Evolutionary conservation across 2,329 filamentous ascomycete species (phyloP).

Genomic region (Ceratocystis destructans): DNA sequence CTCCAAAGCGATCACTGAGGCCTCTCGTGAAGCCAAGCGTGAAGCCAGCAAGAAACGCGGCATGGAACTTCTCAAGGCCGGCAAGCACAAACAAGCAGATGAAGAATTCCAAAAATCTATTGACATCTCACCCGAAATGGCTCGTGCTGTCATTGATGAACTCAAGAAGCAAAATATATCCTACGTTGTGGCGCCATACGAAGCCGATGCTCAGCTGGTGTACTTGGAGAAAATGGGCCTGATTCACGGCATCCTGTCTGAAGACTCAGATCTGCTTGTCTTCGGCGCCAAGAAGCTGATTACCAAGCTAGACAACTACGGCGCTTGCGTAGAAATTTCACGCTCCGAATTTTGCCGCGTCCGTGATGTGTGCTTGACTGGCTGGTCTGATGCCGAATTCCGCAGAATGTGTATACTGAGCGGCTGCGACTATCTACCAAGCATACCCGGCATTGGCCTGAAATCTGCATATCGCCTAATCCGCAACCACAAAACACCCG

Average conservation of each 20-base stretch:
- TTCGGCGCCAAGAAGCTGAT: constrained; percentile 84
- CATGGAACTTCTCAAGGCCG: constrained; percentile 65
- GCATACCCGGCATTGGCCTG: constrained; percentile 71
- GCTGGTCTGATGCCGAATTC: constrained; percentile 86
- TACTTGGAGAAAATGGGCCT: constrained; percentile 80
- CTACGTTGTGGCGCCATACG: constrained; percentile 91
- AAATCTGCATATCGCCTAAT: constrained; percentile 89
- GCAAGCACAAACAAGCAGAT: constrained; percentile 67
- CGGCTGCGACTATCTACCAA: constrained; percentile 87
- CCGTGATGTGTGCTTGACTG: constrained; percentile 73
- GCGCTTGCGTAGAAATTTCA: constrained; percentile 83
- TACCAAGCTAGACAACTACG: constrained; percentile 89
- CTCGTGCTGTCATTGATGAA: constrained; percentile 77
- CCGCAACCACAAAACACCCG: constrained; percentile 76
- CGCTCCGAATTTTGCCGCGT: constrained; percentile 79
- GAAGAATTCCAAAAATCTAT: constrained; percentile 87
- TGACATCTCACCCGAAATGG: constrained; percentile 94
- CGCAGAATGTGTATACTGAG: constrained; percentile 91
- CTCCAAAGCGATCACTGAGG: constrained; percentile 81
- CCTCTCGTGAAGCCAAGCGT: constrained; percentile 57
- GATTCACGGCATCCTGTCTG: constrained; percentile 78
- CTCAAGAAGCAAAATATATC: constrained; percentile 66
- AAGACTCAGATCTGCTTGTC: constrained; percentile 90
- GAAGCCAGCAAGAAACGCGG: constrained; percentile 65
- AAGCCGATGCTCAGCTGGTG: constrained; percentile 91